Percentiles rank a stretch among this genome's conserved stretches.
Evolutionary conservation across 768 basidiomycete genomes (phyloP).

Genomic region (Xerocomellus dryophilus): DNA sequence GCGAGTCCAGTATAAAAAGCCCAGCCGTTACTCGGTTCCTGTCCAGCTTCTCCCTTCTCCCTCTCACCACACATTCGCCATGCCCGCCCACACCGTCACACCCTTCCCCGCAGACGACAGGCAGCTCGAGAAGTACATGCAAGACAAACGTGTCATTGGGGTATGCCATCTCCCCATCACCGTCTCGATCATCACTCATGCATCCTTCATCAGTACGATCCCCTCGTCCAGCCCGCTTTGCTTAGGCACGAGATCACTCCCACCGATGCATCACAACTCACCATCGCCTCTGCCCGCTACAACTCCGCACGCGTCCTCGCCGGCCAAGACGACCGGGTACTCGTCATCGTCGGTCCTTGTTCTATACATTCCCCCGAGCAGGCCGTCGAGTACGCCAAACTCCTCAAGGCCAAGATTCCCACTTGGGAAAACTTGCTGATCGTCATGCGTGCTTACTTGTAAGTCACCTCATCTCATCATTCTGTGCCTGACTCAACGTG

Average conservation of each 20-base stretch:
- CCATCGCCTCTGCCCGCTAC: conserved; percentile 78
- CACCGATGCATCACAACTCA: conserved; percentile 58
- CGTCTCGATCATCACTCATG: conserved; percentile 14
- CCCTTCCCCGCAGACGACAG: conserved; percentile 65
- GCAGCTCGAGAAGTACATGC: conserved; percentile 68
- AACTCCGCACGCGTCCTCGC: conserved; percentile 75
- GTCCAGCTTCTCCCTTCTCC: background rate
- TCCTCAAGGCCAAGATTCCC: conserved; percentile 64
- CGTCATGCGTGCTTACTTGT: conserved; percentile 98
- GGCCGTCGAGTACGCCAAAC: conserved; percentile 77
- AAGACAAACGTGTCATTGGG: conserved; percentile 77
- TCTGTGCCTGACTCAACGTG: conserved; percentile 35
- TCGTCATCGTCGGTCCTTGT: conserved; percentile 95
- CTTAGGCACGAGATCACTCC: conserved; percentile 84
- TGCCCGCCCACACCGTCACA: conserved; percentile 45
- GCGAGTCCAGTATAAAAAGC: conserved; percentile 31
- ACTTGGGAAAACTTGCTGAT: conserved; percentile 78
- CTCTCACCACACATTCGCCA: background rate
- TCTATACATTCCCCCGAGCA: conserved; percentile 89
- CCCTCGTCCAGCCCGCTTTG: conserved; percentile 90
- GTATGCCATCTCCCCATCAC: conserved; percentile 39
- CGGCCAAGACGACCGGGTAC: conserved; percentile 79
- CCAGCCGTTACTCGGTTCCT: background rate
- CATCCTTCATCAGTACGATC: conserved; percentile 67
- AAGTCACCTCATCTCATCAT: conserved; percentile 35